These are phyloP conservation scores for Aspergillus haitiensis DNA, from an alignment of 495 filamentous ascomycete species.

Conservation along the genomic window DNA sequence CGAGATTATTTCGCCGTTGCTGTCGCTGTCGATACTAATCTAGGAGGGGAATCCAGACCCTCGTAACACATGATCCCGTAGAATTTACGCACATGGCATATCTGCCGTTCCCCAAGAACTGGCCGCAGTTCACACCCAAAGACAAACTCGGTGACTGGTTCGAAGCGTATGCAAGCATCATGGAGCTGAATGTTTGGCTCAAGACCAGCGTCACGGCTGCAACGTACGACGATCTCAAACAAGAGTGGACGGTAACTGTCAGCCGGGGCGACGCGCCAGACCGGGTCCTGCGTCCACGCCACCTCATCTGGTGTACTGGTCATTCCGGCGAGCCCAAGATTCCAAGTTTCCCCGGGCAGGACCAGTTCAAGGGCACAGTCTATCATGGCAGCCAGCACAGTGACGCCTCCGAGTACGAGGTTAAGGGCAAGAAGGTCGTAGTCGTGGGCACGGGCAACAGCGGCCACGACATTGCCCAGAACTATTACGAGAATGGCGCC, in stretches of 20 bases:
- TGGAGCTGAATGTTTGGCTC: constrained; percentile 78
- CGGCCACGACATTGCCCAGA: constrained; percentile 81
- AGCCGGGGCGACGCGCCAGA: constrained; percentile 43
- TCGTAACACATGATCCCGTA: constrained; percentile 69
- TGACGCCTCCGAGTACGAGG: constrained; percentile 37
- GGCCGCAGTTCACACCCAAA: constrained; percentile 72
- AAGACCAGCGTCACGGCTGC: constrained; percentile 52
- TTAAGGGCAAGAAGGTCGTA: constrained; percentile 65
- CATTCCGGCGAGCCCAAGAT: constrained; percentile 52
- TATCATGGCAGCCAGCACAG: constrained; percentile 48
- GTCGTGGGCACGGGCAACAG: constrained; percentile 83
- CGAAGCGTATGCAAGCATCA: constrained; percentile 65
- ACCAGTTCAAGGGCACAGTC: constrained; percentile 47
- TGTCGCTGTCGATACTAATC: background rate
- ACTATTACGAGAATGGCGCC: constrained; percentile 73
- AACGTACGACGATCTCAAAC: constrained; percentile 52
- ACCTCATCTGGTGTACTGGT: constrained; percentile 53
- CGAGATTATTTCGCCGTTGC: background rate
- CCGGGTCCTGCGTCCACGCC: constrained; percentile 45
- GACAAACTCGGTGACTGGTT: constrained; percentile 80
- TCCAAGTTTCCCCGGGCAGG: constrained; percentile 46
- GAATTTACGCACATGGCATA: constrained; percentile 78
- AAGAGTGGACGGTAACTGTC: constrained; percentile 62
- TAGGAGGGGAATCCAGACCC: constrained; percentile 24
- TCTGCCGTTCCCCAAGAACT: constrained; percentile 65